Percentiles rank a stretch among this genome's conserved stretches.
These are phyloP conservation scores for Salix arbutifolia DNA, from an alignment of 345 rosid genomes.

Conservation along the genomic window DNA sequence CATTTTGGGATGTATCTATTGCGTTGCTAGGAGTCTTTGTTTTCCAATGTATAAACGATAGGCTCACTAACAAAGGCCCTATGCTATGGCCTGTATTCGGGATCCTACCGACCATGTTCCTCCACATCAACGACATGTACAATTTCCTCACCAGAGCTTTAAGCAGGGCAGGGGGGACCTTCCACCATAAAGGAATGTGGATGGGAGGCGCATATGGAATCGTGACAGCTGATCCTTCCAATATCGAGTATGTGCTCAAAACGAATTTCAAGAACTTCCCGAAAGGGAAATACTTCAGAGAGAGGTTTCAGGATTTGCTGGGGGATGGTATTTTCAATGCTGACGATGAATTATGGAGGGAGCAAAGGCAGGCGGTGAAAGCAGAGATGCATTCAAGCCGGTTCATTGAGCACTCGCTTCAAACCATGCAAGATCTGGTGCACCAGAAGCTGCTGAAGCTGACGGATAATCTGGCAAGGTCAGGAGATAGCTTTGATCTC, in stretches of 20 bases:
- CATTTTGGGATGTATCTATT: constrained; percentile 40
- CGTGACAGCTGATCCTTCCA: constrained; percentile 47
- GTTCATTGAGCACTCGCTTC: constrained; percentile 45
- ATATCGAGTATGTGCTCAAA: constrained; percentile 60
- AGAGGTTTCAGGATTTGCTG: constrained; percentile 56
- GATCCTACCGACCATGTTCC: constrained; percentile 35
- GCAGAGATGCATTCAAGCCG: constrained; percentile 61
- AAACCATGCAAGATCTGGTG: constrained; percentile 46
- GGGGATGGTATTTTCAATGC: constrained; percentile 72
- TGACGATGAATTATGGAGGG: constrained; percentile 62
- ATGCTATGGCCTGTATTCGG: constrained; percentile 70
- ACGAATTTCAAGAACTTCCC: constrained; percentile 72
- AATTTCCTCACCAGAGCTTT: constrained; percentile 43
- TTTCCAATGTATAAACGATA: constrained; percentile 44
- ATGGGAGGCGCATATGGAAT: constrained; percentile 52
- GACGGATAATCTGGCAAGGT: constrained; percentile 28
- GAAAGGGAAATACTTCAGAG: constrained; percentile 55
- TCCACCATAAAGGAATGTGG: constrained; percentile 51
- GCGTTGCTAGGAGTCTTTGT: constrained; percentile 48
- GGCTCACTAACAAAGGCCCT: constrained; percentile 49
- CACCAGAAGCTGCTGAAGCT: constrained; percentile 52
- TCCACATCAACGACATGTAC: constrained; percentile 26
- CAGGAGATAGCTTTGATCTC: constrained; percentile 52
- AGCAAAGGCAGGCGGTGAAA: constrained; percentile 47
- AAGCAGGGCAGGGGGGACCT: constrained; percentile 43